phyloP scores from a whole-genome alignment of 352 stramenopile species.

The Phytophthora meadii region DNA sequence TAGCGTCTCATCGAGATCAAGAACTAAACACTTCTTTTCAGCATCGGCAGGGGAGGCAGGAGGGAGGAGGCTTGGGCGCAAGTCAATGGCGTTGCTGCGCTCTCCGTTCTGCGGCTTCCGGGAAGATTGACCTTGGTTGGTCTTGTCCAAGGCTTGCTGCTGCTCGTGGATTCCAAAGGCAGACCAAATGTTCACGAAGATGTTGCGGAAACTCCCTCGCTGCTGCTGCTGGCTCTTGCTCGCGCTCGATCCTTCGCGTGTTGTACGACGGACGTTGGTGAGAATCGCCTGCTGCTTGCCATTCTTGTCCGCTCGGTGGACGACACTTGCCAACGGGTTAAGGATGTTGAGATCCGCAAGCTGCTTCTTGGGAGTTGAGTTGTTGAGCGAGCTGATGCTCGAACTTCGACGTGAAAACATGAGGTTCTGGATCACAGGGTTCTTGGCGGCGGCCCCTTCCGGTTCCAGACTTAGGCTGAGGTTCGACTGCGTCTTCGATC shows the following conservation, averaged over 20 bases:
- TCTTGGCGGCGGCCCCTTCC: conserved; percentile 8
- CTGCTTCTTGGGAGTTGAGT: conserved; percentile 40
- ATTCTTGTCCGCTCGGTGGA: conserved; percentile 71
- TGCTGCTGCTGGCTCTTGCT: conserved; percentile 12
- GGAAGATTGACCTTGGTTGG: conserved; percentile 32
- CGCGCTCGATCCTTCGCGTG: conserved; percentile 32
- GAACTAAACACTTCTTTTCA: conserved; percentile 91
- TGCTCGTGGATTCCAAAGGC: conserved; percentile 65
- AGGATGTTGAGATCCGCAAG: conserved; percentile 44
- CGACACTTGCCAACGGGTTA: conserved; percentile 65
- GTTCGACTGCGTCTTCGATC: conserved; percentile 37
- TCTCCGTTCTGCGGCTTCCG: conserved; percentile 28
- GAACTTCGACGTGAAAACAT: conserved; percentile 2
- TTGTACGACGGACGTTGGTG: conserved; percentile 26
- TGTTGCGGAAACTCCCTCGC: conserved; percentile 63
- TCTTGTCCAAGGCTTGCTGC: conserved; percentile 38
- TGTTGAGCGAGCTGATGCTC: neutral
- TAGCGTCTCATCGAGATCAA: conserved; percentile 98
- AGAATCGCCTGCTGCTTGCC: conserved; percentile 60
- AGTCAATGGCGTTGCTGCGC: conserved; percentile 38
- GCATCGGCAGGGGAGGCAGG: conserved; percentile 49
- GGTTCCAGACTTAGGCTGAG: conserved; percentile 23
- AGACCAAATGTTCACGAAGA: conserved; percentile 79
- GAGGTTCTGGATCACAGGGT: neutral
- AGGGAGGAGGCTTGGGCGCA: conserved; percentile 69